A percentile compares a stretch with the other conserved stretches of the same genome.
These are phyloP conservation scores for Lactarius tabidus DNA, from an alignment of 768 basidiomycete genomes.

Conservation along the genomic window DNA sequence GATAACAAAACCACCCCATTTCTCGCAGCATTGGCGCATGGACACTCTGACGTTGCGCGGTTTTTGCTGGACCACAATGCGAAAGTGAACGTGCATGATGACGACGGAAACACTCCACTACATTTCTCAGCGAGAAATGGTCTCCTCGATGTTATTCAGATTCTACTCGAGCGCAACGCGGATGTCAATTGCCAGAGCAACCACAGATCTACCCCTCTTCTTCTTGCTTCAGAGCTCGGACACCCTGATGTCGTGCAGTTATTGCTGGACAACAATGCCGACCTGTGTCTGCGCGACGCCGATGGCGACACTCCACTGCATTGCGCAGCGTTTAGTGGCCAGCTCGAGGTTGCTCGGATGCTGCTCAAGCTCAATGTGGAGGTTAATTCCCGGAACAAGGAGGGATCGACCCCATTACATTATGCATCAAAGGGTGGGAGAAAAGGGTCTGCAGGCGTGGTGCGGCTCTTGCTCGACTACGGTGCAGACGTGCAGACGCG, in stretches of 20 bases:
- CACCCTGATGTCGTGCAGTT: neutral
- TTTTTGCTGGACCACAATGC: too few species aligned
- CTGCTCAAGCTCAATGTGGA: neutral
- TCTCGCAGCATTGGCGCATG: too few species aligned
- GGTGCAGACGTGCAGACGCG: neutral
- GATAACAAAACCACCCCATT: too few species aligned
- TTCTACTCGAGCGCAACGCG: too few species aligned
- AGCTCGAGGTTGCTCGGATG: neutral
- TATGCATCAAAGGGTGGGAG: neutral
- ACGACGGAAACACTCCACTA: too few species aligned
- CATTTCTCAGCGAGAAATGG: too few species aligned
- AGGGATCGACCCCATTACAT: neutral
- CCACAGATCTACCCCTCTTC: neutral
- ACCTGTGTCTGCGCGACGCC: neutral
- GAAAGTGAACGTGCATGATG: too few species aligned
- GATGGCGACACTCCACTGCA: neutral
- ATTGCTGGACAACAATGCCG: neutral
- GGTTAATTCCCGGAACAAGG: neutral
- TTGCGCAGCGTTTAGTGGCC: neutral
- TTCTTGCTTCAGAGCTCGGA: neutral
- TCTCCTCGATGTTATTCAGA: too few species aligned
- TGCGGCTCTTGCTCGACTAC: neutral
- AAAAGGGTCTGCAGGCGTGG: neutral
- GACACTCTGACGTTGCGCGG: too few species aligned
- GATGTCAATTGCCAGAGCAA: too few species aligned